Conservation (phyloP, 1,284 basidiomycete species). For the Heterobasidion parviporum region DNA sequence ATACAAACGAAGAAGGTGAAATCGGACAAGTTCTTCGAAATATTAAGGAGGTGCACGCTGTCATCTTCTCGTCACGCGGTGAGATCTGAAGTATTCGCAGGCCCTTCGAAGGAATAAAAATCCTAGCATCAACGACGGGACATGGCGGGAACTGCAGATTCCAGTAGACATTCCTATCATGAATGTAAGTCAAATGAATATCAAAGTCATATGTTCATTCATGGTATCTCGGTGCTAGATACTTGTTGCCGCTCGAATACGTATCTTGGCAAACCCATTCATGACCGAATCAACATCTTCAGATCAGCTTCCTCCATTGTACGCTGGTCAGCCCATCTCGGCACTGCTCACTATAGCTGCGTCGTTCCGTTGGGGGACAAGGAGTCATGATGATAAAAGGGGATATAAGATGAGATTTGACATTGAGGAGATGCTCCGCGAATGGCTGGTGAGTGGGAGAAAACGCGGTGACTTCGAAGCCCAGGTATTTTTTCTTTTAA, state of each 20-base stretch:
- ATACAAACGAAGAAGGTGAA: conserved; percentile 26
- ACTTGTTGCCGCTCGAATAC: conserved; percentile 58
- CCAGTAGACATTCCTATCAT: conserved; percentile 79
- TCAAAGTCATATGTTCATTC: not conserved
- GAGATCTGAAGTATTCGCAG: conserved; percentile 18
- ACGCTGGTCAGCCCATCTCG: conserved; percentile 73
- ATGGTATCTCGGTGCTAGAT: conserved; percentile 35
- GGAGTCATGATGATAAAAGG: conserved; percentile 30
- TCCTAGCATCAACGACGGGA: conserved; percentile 25
- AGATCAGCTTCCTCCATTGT: conserved; percentile 36
- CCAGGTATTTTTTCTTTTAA: conserved; percentile 31
- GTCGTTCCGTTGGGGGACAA: conserved; percentile 66
- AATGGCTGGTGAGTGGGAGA: conserved; percentile 78
- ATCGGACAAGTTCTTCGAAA: conserved; percentile 26
- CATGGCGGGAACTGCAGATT: conserved; percentile 67
- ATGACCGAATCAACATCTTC: conserved; percentile 13
- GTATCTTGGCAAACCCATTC: conserved; percentile 31
- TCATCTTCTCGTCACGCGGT: conserved; percentile 15
- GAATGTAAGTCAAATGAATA: conserved; percentile 42
- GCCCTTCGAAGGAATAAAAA: conserved; percentile 32
- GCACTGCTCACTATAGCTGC: conserved; percentile 56
- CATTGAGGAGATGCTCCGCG: conserved; percentile 64
- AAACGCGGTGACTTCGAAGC: conserved; percentile 74
- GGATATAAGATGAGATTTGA: conserved; percentile 63
- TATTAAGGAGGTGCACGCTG: conserved; percentile 20